Evolutionary conservation across 2,329 filamentous ascomycete genomes (phyloP).

Genomic region (Harringtonia lauricola): DNA sequence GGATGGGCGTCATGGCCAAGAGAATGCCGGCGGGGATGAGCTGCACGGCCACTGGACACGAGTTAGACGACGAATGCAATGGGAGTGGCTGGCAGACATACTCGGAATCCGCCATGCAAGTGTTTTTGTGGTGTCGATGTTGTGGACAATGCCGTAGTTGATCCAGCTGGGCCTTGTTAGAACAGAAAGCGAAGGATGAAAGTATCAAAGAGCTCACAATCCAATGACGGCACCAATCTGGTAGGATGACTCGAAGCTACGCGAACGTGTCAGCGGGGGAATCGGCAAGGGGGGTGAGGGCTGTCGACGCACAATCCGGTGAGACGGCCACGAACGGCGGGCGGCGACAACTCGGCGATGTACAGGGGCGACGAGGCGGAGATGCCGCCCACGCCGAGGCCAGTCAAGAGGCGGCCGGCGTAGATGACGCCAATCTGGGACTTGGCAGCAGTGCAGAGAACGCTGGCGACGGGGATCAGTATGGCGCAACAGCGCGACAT

Average conservation of each 20-base stretch:
- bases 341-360: constrained; percentile 49
- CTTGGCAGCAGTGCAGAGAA: no score
- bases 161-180: no score
- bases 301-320: no score
- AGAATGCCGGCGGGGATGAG: constrained; percentile 31
- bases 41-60: constrained; percentile 37
- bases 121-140: constrained; percentile 20
- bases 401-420: constrained; percentile 44
- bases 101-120: constrained; percentile 34
- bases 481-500: no score
- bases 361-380: constrained; percentile 51
- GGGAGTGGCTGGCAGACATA: no score
- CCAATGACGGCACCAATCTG: constrained; percentile 40
- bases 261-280: no score
- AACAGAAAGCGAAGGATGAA: no score
- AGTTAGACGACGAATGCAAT: no score
- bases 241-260: constrained; percentile 39
- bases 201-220: no score
- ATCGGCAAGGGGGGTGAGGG: no score
- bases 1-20: constrained; percentile 31
- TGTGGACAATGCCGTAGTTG: constrained; percentile 28
- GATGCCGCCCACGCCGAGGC: constrained; percentile 45
- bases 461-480: constrained; percentile 28
- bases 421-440: constrained; percentile 33
- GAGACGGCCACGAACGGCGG: constrained; percentile 45